A percentile compares a stretch with the other conserved stretches of the same genome.
These are phyloP conservation scores for Fusarium sarcochroum DNA, from an alignment of 2,329 filamentous ascomycete genomes.

Conservation along the genomic window DNA sequence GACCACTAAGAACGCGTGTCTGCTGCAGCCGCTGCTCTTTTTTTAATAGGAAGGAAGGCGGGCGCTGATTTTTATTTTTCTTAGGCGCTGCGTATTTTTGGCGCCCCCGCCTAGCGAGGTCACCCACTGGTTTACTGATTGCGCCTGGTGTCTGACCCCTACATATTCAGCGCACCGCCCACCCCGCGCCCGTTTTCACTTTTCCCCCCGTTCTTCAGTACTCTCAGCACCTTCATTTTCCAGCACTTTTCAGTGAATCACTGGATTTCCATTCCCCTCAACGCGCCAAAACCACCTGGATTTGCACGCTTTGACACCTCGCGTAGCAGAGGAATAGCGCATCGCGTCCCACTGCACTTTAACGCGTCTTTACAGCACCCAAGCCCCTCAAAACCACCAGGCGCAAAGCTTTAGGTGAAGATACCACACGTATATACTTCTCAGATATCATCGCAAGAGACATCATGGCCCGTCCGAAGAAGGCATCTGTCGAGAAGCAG, in stretches of 20 bases:
- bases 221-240: slow-evolving; percentile 48
- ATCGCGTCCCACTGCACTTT: slow-evolving; percentile 36
- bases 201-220: slow-evolving; percentile 51
- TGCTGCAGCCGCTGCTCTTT: slow-evolving; percentile 47
- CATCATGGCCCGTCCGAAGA: slow-evolving; percentile 62
- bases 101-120: slow-evolving; percentile 39
- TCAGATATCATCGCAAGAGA: slow-evolving; percentile 10
- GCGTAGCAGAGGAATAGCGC: slow-evolving; percentile 36
- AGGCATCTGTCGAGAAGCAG: slow-evolving; percentile 55
- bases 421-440: background rate
- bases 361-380: slow-evolving; percentile 25
- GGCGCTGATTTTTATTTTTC: slow-evolving; percentile 31
- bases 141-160: slow-evolving; percentile 49
- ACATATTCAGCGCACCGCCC: slow-evolving; percentile 56
- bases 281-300: slow-evolving; percentile 47
- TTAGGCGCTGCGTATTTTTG: slow-evolving; percentile 39
- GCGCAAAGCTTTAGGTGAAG: slow-evolving; percentile 21
- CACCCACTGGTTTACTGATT: slow-evolving; percentile 51
- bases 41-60: slow-evolving; percentile 21
- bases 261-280: slow-evolving; percentile 40
- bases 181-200: slow-evolving; percentile 51
- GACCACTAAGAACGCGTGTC: slow-evolving; percentile 41
- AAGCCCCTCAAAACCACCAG: slow-evolving; percentile 12
- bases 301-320: slow-evolving; percentile 46
- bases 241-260: slow-evolving; percentile 41